Percentiles rank a stretch among this genome's conserved stretches.
Conservation (phyloP, 2,329 filamentous ascomycete genomes). For the Fusarium papillatum region DNA sequence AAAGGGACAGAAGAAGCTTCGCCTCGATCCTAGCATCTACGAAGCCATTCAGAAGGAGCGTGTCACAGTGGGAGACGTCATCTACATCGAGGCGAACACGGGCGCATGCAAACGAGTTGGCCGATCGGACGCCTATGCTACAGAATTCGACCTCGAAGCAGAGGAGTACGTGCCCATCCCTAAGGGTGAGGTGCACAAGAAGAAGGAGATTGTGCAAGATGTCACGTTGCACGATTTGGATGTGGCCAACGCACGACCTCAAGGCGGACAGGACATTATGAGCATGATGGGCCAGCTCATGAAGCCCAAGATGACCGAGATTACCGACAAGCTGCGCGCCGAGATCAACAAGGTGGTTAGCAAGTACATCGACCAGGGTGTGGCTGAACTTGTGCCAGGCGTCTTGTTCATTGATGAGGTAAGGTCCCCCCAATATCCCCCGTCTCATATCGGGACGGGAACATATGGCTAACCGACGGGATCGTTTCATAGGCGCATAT, state of each 20-base stretch:
- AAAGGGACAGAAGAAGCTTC: constrained; percentile 97
- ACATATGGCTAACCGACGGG: constrained; percentile 36
- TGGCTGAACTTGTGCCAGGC: constrained; percentile 97
- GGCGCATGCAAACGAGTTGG: constrained; percentile 98
- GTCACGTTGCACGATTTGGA: constrained; percentile 98
- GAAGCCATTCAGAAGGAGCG: constrained; percentile 99
- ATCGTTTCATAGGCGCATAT: constrained; percentile 83
- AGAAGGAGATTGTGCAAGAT: constrained; percentile 99
- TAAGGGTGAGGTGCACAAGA: constrained; percentile 99
- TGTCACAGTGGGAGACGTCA: constrained; percentile 95
- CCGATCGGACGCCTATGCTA: constrained; percentile 95
- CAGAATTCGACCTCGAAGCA: constrained; percentile 97
- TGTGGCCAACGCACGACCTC: constrained; percentile 93
- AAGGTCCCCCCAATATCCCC: constrained; percentile 44
- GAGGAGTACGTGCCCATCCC: constrained; percentile 99
- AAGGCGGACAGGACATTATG: constrained; percentile 99
- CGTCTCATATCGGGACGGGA: constrained; percentile 33
- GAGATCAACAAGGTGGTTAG: constrained; percentile 99
- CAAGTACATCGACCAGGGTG: constrained; percentile 98
- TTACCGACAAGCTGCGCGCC: constrained; percentile 94
- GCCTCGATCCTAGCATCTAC: constrained; percentile 97
- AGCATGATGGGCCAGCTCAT: constrained; percentile 99
- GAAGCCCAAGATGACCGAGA: constrained; percentile 99
- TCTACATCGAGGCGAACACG: constrained; percentile 99
- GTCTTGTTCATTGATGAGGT: constrained; percentile 99